Base-by-base conservation (phyloP, 2,329 filamentous ascomycete genomes). In the Helotiales sp. region DNA sequence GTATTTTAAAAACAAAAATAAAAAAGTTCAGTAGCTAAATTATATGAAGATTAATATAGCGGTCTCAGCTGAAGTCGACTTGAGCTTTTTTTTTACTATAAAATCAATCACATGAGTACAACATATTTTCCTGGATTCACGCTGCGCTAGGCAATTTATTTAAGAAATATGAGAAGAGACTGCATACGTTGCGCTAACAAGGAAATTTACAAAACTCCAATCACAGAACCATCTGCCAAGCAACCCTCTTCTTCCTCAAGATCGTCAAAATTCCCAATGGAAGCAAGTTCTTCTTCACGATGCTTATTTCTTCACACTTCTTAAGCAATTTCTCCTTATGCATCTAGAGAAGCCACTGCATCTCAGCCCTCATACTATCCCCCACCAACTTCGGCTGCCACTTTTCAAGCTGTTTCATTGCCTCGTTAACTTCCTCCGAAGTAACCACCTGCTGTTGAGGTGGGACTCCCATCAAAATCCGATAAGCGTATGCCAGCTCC, bases 251-350 rank as follows among this genome's bases (percentile, higher is more conserved):
- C 75, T 72, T 73, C 73, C 74, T 71, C 71, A 81, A 37, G 68
- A 79, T 77, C 59, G 73, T 76, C 65, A 80, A 70, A 47, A 80
- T 61, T 3, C 79, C 78, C 69, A 78, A 73, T 1, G 80, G 80
- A 68, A 82, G 63, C 47, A 81, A 65, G n/a, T 76, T 76, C 63
- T 76, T 75, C 62, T 80, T 77, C 8, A 79, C 78, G n/a, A 82
- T 73, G 20, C 72, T 74, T 63, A 80, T 66, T 2, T 78, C 77
- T 0, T 79, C 80, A 72, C 79, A 81, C 40, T 74, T 72, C 63
- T 75, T 71, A 40, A 78, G 73, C 71, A 81, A 71, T 65, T 80
- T 78, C 24, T 73, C 69, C 2, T 70, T 75, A 71, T 80, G 79
- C 54, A 80, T 69, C 60, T 72, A 70, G 60, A 75, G 68, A 17